Evolutionary conservation across 1,284 basidiomycete genomes (phyloP).

Genomic region (Tylopilus sp.): DNA sequence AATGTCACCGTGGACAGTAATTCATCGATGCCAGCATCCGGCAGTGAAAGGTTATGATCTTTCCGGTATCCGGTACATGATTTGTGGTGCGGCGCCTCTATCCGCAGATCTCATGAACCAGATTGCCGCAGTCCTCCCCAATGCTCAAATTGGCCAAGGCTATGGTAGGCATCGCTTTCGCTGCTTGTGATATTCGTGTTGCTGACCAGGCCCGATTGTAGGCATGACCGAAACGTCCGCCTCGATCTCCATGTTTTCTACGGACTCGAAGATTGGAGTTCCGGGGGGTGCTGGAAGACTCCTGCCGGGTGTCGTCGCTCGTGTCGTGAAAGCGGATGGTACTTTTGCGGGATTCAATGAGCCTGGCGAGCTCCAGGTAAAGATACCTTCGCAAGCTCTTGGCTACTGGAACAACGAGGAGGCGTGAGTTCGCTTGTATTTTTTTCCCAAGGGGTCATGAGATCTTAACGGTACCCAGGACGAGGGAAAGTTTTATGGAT

Average conservation of each 20-base stretch:
- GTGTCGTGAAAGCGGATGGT: slow-evolving; percentile 61
- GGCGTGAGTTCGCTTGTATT: slow-evolving; percentile 47
- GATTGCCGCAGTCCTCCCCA: slow-evolving; percentile 53
- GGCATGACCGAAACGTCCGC: slow-evolving; percentile 57
- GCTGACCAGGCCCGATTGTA: slow-evolving; percentile 14
- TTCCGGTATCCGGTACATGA: slow-evolving; percentile 52
- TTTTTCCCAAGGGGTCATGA: not conserved
- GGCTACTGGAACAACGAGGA: slow-evolving; percentile 56
- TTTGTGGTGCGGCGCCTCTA: slow-evolving; percentile 73
- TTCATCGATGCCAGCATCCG: slow-evolving; percentile 48
- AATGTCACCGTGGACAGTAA: not conserved
- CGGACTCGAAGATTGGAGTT: slow-evolving; percentile 45
- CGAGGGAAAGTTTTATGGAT: slow-evolving; percentile 51
- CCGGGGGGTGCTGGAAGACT: slow-evolving; percentile 57
- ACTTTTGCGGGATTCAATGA: slow-evolving; percentile 53
- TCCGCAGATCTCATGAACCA: slow-evolving; percentile 60
- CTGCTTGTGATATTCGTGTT: not conserved
- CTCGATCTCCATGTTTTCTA: slow-evolving; percentile 46
- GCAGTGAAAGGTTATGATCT: slow-evolving; percentile 66
- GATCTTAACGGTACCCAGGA: slow-evolving; percentile 33
- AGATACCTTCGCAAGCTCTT: slow-evolving; percentile 53
- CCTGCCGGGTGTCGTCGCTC: slow-evolving; percentile 47
- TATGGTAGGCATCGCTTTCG: slow-evolving; percentile 44
- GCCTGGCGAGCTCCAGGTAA: slow-evolving; percentile 58
- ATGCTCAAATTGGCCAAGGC: slow-evolving; percentile 60